A percentile compares a stretch with the other conserved stretches of the same genome.
phyloP scores from a whole-genome alignment of 1,139 yeast species.

The Nakaseomyces kungkrabaensis region DNA sequence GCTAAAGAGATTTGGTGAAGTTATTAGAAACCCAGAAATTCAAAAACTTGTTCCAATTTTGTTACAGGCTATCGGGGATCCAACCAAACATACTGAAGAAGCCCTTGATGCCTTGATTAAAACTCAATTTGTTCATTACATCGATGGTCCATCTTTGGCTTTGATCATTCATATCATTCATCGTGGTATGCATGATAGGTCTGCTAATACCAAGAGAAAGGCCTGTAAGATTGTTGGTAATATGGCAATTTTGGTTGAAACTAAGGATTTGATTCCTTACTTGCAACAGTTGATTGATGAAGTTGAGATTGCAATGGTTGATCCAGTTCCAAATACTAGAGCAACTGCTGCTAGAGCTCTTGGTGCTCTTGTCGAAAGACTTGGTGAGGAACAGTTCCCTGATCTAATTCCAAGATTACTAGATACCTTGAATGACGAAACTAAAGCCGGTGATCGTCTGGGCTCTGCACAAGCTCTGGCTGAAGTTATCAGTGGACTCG shows the following conservation, averaged over 20 bases:
- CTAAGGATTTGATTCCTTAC: constrained; percentile 78
- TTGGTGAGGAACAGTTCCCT: constrained; percentile 96
- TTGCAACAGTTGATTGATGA: constrained; percentile 67
- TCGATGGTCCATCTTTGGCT: constrained; percentile 96
- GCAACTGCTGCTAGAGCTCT: constrained; percentile 97
- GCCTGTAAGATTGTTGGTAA: constrained; percentile 98
- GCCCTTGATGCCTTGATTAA: constrained; percentile 80
- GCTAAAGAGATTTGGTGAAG: constrained; percentile 88
- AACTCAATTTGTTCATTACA: constrained; percentile 93
- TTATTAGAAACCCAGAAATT: constrained; percentile 93
- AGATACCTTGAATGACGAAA: constrained; percentile 65
- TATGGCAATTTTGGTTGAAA: constrained; percentile 91
- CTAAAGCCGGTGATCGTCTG: constrained; percentile 82
- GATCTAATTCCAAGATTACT: constrained; percentile 75
- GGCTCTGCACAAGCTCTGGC: constrained; percentile 97
- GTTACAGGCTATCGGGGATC: constrained; percentile 91
- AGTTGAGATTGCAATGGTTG: constrained; percentile 91
- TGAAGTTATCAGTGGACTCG: constrained; percentile 88
- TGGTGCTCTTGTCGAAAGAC: constrained; percentile 89
- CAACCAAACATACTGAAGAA: constrained; percentile 76
- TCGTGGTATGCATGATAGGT: constrained; percentile 89
- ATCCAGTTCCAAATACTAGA: constrained; percentile 94
- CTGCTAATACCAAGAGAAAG: constrained; percentile 83
- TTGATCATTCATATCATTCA: constrained; percentile 88
- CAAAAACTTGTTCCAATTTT: constrained; percentile 82